Evolutionary conservation across 331 rosid genomes (phyloP), one percentile per base, ranked within the genome.

Genomic region (Spiraea crenata): DNA sequence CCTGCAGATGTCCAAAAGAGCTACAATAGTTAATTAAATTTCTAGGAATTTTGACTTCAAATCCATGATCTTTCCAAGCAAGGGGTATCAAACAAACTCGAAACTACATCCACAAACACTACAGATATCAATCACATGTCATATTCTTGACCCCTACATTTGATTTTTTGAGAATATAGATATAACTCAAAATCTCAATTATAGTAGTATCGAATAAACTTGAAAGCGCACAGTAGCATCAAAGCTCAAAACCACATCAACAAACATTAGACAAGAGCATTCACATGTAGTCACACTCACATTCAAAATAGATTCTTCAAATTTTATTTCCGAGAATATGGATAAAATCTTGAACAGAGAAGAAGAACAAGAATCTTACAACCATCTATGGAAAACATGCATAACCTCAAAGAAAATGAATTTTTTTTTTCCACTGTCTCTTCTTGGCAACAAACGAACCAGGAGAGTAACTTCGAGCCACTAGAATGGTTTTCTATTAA

Each of bases 1-100:
- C 95, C 99, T 95, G 83, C 77, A 86, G 55, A 74, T 48, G 72
- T 68, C 47, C 9, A 57, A 19, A 51, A 37, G 48, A 16, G 68
- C 57, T 46, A 58, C 49, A 56, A 56, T 50, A 52, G 40, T 75
- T 70, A 25, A 59, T 63, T 38, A 54, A 48, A 35, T 59, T 37
- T 13, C 6, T 0, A 13, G n/a, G 16, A 61, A 38, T 12, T 61
- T 61, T 5, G 2, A 40, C 66, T 3, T 37, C 14, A 58, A 37
- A 9, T 62, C 47, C 9, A 0, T 39, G 67, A 17, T 42, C 39
- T 63, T 63, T 31, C 42, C 40, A 3, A 44, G 38, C 52, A 44
- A n/a, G 47, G 3, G 38, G 48, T 16, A 16, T 61, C 10, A 34
- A 35, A 61, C 40, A 61, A 39, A 61, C 48, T 61, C 47, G 19